These are phyloP conservation scores for Fusarium sp. DNA, from an alignment of 2,329 filamentous ascomycete species.

Conservation along the genomic window DNA sequence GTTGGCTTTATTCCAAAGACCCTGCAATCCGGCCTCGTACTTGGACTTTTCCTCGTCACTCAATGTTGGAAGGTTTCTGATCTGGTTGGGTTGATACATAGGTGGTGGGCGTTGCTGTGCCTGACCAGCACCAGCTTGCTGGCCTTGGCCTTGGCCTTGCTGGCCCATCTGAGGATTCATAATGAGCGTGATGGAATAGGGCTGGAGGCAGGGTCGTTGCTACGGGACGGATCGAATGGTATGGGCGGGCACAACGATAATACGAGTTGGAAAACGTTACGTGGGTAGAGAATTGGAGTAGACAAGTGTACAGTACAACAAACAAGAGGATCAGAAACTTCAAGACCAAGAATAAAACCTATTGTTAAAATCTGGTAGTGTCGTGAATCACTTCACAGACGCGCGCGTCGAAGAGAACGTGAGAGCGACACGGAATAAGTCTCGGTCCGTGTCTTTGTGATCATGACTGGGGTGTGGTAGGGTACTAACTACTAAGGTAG, in stretches of 20 bases:
- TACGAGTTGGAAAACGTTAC: neutral
- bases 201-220: neutral
- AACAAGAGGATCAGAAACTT: neutral
- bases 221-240: neutral
- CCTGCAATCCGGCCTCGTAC: constrained; percentile 65
- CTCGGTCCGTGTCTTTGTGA: neutral
- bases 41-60: constrained; percentile 64
- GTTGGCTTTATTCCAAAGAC: constrained; percentile 64
- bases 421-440: constrained; percentile 15
- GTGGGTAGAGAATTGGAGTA: neutral
- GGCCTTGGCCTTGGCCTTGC: constrained; percentile 39
- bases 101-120: constrained; percentile 44
- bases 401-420: constrained; percentile 9
- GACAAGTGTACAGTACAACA: neutral
- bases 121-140: constrained; percentile 36
- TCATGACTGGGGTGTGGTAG: neutral
- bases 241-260: neutral
- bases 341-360: constrained; percentile 1
- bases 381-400: constrained; percentile 18
- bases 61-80: constrained; percentile 60
- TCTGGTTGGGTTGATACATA: constrained; percentile 62
- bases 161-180: constrained; percentile 43
- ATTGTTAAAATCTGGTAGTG: constrained; percentile 8
- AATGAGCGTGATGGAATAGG: neutral
- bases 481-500: neutral